phyloP scores from a whole-genome alignment of 495 filamentous ascomycete genomes.

The Trichoderma asperelloides region DNA sequence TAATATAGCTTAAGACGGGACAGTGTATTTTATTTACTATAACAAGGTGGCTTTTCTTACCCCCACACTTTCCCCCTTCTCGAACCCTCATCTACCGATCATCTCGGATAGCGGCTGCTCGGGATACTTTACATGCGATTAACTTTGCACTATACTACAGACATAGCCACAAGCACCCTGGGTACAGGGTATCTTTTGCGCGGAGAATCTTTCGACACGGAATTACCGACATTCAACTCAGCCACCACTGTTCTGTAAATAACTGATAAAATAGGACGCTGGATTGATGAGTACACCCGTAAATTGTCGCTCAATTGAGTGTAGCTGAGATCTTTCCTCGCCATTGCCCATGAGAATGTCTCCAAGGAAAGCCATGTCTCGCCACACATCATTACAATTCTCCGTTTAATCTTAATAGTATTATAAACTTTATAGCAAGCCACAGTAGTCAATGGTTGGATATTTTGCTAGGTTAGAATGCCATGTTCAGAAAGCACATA shows the following conservation, averaged over 20 bases:
- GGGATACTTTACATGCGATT: background rate
- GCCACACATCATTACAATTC: background rate
- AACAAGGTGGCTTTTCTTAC: background rate
- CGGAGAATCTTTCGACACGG: background rate
- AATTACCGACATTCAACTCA: background rate
- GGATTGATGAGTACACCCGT: background rate
- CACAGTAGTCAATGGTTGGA: background rate
- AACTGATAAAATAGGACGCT: background rate
- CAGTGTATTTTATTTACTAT: background rate
- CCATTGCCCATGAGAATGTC: background rate
- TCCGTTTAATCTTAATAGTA: background rate
- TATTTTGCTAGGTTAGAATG: background rate
- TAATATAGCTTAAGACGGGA: background rate
- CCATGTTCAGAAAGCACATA: background rate
- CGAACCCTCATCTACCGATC: background rate
- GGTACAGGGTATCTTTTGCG: background rate
- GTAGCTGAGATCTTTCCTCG: background rate
- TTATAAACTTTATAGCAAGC: background rate
- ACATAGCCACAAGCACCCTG: background rate
- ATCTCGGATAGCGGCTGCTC: background rate
- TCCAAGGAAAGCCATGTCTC: background rate
- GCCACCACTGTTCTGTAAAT: background rate
- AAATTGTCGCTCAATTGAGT: background rate
- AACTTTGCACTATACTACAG: background rate
- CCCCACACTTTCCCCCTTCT: background rate